Conservation (phyloP, 352 stramenopile species). For the Pythium insidiosum region DNA sequence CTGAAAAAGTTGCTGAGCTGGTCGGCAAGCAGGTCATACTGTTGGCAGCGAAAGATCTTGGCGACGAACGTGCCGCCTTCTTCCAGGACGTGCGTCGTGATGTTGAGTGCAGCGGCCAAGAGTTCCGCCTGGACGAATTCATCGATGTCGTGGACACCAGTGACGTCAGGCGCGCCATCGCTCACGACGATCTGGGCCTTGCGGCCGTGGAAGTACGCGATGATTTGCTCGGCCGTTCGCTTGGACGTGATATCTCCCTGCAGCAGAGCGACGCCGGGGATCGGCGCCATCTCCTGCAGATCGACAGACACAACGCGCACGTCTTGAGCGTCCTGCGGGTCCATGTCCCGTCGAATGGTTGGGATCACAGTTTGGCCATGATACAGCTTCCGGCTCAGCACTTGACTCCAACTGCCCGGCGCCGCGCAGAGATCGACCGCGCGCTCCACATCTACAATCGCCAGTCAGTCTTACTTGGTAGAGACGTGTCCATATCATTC, state of each 20-base stretch:
- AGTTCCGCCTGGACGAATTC: conserved; percentile 97
- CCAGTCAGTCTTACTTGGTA: not conserved
- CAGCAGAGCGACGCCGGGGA: conserved; percentile 92
- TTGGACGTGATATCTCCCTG: conserved; percentile 96
- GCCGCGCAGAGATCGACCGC: conserved; percentile 98
- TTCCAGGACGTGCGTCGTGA: conserved; percentile 94
- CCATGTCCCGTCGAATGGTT: conserved; percentile 13
- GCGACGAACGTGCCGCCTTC: conserved; percentile 95
- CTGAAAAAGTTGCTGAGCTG: conserved; percentile 96
- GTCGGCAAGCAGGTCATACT: conserved; percentile 94
- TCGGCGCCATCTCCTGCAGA: conserved; percentile 98
- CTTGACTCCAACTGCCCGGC: conserved; percentile 97
- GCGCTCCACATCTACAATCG: conserved; percentile 57
- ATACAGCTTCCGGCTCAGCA: conserved; percentile 90
- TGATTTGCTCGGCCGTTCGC: conserved; percentile 94
- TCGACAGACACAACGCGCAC: conserved; percentile 96
- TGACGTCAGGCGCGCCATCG: conserved; percentile 99
- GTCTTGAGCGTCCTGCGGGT: conserved; percentile 18
- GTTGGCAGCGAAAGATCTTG: conserved; percentile 98
- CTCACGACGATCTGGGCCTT: conserved; percentile 97
- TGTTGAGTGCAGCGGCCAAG: conserved; percentile 95
- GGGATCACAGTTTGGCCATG: conserved; percentile 18
- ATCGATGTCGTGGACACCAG: conserved; percentile 98
- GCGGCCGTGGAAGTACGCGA: conserved; percentile 89
- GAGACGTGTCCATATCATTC: not conserved